A percentile compares a stretch with the other conserved stretches of the same genome.
Conservation (phyloP, 225 moss, liverwort and hornwort genomes). For the Ulota crispa region DNA sequence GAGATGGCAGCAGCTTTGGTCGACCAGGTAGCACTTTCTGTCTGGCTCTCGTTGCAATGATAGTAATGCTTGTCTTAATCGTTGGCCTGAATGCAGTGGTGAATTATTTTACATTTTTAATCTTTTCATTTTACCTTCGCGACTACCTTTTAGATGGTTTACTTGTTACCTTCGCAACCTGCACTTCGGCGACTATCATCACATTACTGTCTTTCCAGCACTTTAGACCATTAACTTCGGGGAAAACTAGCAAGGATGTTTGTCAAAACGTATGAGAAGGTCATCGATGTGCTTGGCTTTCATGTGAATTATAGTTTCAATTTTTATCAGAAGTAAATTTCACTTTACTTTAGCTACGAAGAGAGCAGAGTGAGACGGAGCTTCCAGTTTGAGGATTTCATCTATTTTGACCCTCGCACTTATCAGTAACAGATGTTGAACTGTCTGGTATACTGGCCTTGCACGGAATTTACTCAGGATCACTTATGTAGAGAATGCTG, state of each 20-base stretch:
- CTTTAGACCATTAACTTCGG: not conserved
- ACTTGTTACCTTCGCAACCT: conserved; percentile 12
- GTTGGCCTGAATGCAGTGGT: not conserved
- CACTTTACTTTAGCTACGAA: not conserved
- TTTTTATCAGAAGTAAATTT: not conserved
- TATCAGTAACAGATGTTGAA: not conserved
- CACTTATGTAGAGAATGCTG: not conserved
- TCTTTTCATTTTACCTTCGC: conserved; percentile 1
- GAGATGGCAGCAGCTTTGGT: conserved; percentile 64
- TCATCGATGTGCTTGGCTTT: conserved; percentile 1
- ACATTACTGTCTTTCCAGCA: not conserved
- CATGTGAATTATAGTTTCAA: not conserved
- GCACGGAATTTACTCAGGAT: not conserved
- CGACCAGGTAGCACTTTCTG: conserved; percentile 44
- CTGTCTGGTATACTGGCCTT: not conserved
- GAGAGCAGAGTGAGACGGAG: not conserved
- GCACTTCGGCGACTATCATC: not conserved
- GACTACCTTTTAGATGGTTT: not conserved
- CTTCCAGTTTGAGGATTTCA: not conserved
- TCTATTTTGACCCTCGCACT: not conserved
- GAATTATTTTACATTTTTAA: not conserved
- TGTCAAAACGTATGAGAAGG: not conserved
- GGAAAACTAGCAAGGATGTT: not conserved
- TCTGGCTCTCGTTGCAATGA: conserved; percentile 7
- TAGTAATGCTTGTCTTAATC: not conserved